phyloP scores from a whole-genome alignment of 2,329 filamentous ascomycete genomes.

The Microdochium paspali region DNA sequence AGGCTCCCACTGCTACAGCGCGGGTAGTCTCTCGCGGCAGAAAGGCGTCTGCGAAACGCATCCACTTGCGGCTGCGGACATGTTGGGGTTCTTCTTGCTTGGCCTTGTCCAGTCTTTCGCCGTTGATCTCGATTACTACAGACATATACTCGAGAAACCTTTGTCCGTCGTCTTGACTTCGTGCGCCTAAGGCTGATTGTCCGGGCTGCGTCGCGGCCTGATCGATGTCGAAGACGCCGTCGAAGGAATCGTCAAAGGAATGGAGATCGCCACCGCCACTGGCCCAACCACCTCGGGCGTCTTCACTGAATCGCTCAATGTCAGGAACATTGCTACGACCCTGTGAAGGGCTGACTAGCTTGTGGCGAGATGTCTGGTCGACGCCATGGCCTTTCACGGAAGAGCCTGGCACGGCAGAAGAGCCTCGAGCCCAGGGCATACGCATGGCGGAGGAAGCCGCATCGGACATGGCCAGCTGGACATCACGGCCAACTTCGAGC shows the following conservation, averaged over 20 bases:
- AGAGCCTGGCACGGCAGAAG: constrained; percentile 35
- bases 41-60: constrained; percentile 64
- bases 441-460: constrained; percentile 42
- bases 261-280: constrained; percentile 18
- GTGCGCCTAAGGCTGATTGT: no score
- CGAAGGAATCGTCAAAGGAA: constrained; percentile 22
- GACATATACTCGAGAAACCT: constrained; percentile 22
- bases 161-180: neutral
- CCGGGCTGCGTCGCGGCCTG: neutral
- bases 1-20: constrained; percentile 63
- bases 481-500: constrained; percentile 35
- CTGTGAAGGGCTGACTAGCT: constrained; percentile 28
- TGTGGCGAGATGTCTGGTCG: constrained; percentile 27
- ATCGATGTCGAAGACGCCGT: constrained; percentile 6
- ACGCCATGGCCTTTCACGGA: constrained; percentile 30
- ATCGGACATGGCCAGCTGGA: constrained; percentile 56
- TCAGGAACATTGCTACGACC: constrained; percentile 25
- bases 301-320: constrained; percentile 39
- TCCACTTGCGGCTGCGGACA: constrained; percentile 20
- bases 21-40: constrained; percentile 42
- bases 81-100: constrained; percentile 13
- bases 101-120: constrained; percentile 17
- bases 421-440: constrained; percentile 44
- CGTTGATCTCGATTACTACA: constrained; percentile 19
- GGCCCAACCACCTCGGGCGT: constrained; percentile 18